Evolutionary conservation across 108 stramenopile genomes (phyloP), one percentile per base, ranked within the genome.

Genomic region (Cyclotella sp.): DNA sequence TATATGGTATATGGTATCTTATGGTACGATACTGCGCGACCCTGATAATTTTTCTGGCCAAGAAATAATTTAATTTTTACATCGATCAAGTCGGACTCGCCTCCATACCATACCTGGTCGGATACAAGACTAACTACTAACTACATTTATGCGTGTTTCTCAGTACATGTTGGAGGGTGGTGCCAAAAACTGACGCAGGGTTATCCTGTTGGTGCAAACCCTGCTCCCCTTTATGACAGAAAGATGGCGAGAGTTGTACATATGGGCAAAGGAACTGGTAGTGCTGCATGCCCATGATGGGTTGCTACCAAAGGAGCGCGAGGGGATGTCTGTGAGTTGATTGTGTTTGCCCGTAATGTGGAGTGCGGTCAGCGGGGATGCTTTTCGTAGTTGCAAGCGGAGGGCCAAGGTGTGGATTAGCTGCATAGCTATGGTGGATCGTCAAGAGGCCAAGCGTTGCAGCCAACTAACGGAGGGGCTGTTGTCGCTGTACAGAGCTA

Each of bases 401-500:
- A 68, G 45, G 9, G 68, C 52, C 51, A 68, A 18, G 1, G 51
- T 51, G 0, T 51, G 49, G 12, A 68, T 16, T 8, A 34, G 34
- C 34, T 34, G 34, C 34, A 34, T 34, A 6, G 34, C 34, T 5
- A 34, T 34, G 34, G 34, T 34, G 34, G 34, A 34, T 6, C 6
- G 2, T 2, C 34, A 6, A 5, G 34, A 34, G 34, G 34, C 34
- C 4, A 34, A 6, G 4, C 34, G 4, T 51, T 19, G 68, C 51
- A 27, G 12, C 47, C 6, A 29, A 6, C 27, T 49, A n/a, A 68
- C 68, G 14, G 68, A 28, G 4, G 68, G 68, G 24, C 16, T 16
- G 30, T 68, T 68, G 30, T 68, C 68, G 19, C 49, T 68, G 34
- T 29, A 68, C 7, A 68, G 24, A 1, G 51, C 68, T 1, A 68